A percentile compares a stretch with the other conserved stretches of the same genome.
phyloP scores from a whole-genome alignment of 306 rosid species.

The Prosopis cineraria region DNA sequence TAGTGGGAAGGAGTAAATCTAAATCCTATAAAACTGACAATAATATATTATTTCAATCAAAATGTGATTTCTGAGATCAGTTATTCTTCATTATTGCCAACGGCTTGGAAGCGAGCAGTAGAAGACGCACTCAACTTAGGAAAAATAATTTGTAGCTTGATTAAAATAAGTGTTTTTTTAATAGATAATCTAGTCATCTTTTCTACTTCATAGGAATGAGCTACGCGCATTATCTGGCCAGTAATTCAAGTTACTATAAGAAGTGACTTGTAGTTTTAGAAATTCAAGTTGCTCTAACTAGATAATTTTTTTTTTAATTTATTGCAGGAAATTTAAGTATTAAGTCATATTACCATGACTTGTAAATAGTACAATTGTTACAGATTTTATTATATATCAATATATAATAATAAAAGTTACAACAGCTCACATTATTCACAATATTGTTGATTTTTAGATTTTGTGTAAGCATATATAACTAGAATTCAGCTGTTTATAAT shows the following conservation, averaged over 20 bases:
- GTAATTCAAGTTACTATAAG: no score
- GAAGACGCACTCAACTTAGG: background rate
- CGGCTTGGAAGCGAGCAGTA: background rate
- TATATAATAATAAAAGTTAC: background rate
- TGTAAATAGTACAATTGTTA: background rate
- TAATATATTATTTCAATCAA: background rate
- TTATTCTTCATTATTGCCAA: background rate
- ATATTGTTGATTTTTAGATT: no score
- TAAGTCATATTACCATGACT: background rate
- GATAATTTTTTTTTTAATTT: background rate
- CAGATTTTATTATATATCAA: no score
- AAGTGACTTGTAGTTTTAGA: no score
- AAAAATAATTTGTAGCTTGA: background rate
- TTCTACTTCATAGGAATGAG: background rate
- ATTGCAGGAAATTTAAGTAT: background rate
- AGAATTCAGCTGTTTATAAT: no score
- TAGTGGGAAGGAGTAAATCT: conserved; percentile 5
- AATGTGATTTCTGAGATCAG: background rate
- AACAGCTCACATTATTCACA: background rate
- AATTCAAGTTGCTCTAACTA: background rate
- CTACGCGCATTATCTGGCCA: background rate
- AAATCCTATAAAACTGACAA: no score
- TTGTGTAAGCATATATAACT: no score
- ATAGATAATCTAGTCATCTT: background rate
- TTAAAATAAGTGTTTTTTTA: background rate